Base-by-base conservation (phyloP, 2,329 filamentous ascomycete genomes). In the Penicillium sp. region DNA sequence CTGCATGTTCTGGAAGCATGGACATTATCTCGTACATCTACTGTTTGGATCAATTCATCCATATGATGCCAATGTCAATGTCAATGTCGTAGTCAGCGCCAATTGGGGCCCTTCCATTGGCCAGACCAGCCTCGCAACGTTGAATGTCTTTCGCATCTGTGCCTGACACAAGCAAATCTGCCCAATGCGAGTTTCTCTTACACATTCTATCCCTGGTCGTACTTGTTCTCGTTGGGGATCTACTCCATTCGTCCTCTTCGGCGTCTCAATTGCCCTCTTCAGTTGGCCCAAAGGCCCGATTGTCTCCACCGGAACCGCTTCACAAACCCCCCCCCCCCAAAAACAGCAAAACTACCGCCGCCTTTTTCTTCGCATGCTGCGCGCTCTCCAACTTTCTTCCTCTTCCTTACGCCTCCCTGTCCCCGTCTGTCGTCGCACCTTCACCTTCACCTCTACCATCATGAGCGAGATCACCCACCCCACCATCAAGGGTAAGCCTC, bases 381-480 rank as follows among this genome's bases (percentile, higher is more conserved):
- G 67, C 55, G 57, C 60, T 54, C 60, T 54, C 56, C 60, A 52
- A 66, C 60, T 67, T 64, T 61, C 57, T 66, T 63, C 59, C 63
- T 61, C 57, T 66, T 63, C 60, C 55, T 50, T 48, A 63, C 58
- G 61, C 59, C 53, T 57, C 58, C 60, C 53, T 52, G 54, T 62
- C 50, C 28, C 56, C 56, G 39, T 47, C 54, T 57, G 50, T 63
- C 59, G 56, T 60, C 63, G 57, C 47, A 55, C 38, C 61, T 64
- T 62, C 47, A 62, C 63, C 55, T 64, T 61, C 47, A 62, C 62
- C 53, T 66, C 64, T 54, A 63, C 63, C 53, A 86, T 73, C 72
- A 91, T 91, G 88, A 80, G 82, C 78, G 85, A 90, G 74, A 86
- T 90, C 78, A 84, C 83, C 68, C 89, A 91, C 84, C 86, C 87